A percentile compares a stretch with the other conserved stretches of the same genome.
Evolutionary conservation across 1,284 basidiomycete genomes (phyloP).

Genomic region (Xerocomus minutiporus): DNA sequence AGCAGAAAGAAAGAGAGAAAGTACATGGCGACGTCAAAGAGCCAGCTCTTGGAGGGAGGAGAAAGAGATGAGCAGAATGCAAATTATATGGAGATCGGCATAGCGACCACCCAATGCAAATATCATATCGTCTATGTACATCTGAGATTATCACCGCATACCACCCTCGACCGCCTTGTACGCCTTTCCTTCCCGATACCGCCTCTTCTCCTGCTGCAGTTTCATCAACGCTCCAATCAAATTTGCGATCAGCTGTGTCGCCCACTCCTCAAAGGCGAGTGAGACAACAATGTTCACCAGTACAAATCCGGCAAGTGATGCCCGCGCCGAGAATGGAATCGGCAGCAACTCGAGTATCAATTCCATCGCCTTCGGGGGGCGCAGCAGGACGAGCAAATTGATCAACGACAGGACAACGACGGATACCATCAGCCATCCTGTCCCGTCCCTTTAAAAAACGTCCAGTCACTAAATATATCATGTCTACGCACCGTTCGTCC

Average conservation of each 20-base stretch:
- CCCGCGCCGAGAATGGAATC: constrained; percentile 68
- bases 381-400: constrained; percentile 72
- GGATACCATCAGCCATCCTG: constrained; percentile 76
- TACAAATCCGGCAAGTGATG: constrained; percentile 68
- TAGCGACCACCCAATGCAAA: constrained; percentile 15
- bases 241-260: constrained; percentile 55
- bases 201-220: constrained; percentile 42
- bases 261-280: constrained; percentile 79
- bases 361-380: constrained; percentile 60
- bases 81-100: constrained; percentile 13
- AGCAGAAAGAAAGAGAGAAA: constrained; percentile 10
- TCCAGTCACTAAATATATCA: not conserved
- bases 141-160: constrained; percentile 38
- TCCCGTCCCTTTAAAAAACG: constrained; percentile 13
- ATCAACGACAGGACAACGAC: constrained; percentile 64
- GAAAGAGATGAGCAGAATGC: not conserved
- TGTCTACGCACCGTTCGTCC: constrained; percentile 76
- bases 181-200: constrained; percentile 55
- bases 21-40: constrained; percentile 27
- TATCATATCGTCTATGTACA: not conserved
- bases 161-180: constrained; percentile 74
- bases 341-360: constrained; percentile 75
- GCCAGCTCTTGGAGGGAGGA: constrained; percentile 28
- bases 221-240: constrained; percentile 48
- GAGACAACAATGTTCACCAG: constrained; percentile 72